Base-by-base conservation (phyloP, 352 stramenopile genomes). In the Pythium pyrilobum region DNA sequence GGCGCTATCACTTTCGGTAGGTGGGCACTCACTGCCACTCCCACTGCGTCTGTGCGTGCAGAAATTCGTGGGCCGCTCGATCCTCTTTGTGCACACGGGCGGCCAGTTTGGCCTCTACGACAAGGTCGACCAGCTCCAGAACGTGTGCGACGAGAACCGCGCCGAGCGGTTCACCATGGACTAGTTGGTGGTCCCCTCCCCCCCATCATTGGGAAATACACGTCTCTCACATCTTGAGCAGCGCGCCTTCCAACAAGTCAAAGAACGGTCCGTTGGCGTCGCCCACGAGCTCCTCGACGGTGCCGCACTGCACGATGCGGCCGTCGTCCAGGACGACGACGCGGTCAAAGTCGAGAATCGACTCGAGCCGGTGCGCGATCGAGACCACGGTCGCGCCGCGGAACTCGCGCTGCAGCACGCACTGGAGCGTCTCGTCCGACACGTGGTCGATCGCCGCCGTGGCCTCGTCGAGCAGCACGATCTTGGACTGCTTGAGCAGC, bases 311-410 rank as follows among this genome's bases (percentile, higher is more conserved):
- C 25, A 64, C 78, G 28, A 96, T 77, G 31, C 59, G 56, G 0
- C 91, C 91, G 55, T 88, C 66, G 48, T 96, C 83, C 52, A 97
- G 66, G 15, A 97, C 87, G 3, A 97, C 56, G 9, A 97, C 67
- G 11, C 71, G 62, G 47, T 97, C 86, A 63, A 74, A 87, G 42
- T 97, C 83, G 50, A 96, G 75, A 41, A 97, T 94, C 3, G 91
- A 97, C 41, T 96, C 81, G 5, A 97, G 68, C n/a, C 92, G 67
- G 59, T 98, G 92, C 5, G 94, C 92, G 57, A 98, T 97, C 0
- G 92, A 97, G 10, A 98, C 64, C 15, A 96, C 74, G n/a, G 92
- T 98, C 9, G 76, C 74, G 21, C 77, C 68, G 6, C 46, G 49
- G 71, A 97, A 97, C 37, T 95, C 85, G 34, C 84, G 61, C 33